Conservation (phyloP, 2,329 filamentous ascomycete genomes). For the Fusarium musae region DNA sequence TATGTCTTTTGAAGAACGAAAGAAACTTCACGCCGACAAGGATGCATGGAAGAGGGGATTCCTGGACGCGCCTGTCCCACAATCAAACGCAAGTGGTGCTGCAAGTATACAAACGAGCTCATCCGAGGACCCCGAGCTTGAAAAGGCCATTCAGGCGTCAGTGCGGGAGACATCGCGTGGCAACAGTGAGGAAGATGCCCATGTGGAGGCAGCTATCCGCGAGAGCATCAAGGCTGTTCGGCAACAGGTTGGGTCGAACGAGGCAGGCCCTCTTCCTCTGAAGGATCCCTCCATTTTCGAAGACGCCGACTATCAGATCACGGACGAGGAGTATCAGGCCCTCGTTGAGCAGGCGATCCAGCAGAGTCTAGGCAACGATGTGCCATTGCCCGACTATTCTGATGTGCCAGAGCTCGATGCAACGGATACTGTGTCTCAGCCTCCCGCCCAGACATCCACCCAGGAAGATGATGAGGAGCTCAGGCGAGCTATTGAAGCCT, state of each 20-base stretch:
- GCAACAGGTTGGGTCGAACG: conserved; percentile 43
- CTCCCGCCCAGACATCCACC: not conserved
- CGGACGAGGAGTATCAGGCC: conserved; percentile 68
- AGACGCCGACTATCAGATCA: conserved; percentile 58
- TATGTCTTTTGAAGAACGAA: conserved; percentile 62
- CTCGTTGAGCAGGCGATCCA: conserved; percentile 67
- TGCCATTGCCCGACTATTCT: conserved; percentile 30
- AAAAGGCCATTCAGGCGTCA: conserved; percentile 76
- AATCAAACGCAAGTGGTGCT: conserved; percentile 21
- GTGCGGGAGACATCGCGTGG: conserved; percentile 77
- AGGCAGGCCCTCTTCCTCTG: conserved; percentile 38
- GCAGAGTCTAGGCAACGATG: conserved; percentile 55
- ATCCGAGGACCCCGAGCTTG: conserved; percentile 69
- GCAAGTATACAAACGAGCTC: conserved; percentile 17
- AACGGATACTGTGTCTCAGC: not conserved
- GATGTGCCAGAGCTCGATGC: conserved; percentile 31
- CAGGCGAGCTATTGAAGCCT: conserved; percentile 55
- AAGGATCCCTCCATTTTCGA: conserved; percentile 50
- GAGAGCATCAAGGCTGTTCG: conserved; percentile 72
- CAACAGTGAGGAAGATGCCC: conserved; percentile 74
- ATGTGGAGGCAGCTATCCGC: conserved; percentile 78
- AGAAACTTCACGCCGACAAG: conserved; percentile 60
- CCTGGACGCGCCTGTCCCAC: conserved; percentile 29
- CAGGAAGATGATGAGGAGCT: conserved; percentile 52
- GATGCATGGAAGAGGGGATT: conserved; percentile 53